phyloP scores from a whole-genome alignment of 73 alveolate genomes.

The Urostyla sp. region DNA sequence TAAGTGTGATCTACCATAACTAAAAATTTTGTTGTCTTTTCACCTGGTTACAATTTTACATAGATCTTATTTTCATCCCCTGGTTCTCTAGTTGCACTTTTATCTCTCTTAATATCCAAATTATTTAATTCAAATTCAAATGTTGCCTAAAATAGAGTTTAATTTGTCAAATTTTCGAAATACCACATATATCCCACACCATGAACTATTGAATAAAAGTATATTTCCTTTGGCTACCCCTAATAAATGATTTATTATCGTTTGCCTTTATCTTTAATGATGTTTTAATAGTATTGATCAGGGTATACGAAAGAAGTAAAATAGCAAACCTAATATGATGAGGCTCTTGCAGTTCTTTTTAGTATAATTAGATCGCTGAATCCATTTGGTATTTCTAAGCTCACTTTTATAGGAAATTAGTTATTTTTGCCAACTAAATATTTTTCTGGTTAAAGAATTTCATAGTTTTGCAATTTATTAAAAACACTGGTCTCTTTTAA shows the following conservation, averaged over 20 bases:
- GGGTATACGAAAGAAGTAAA: constrained; percentile 49
- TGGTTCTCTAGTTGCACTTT: neutral
- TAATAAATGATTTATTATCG: constrained; percentile 45
- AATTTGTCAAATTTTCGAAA: constrained; percentile 40
- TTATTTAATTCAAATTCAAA: constrained; percentile 52
- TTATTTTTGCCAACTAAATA: constrained; percentile 6
- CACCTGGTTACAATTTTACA: constrained; percentile 58
- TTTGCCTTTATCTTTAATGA: constrained; percentile 52
- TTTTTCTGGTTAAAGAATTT: constrained; percentile 50
- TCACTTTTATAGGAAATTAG: constrained; percentile 8
- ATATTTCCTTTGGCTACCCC: constrained; percentile 57
- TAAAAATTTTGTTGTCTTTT: constrained; percentile 10
- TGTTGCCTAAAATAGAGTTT: constrained; percentile 42
- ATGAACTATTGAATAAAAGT: constrained; percentile 53
- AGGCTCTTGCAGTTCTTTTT: constrained; percentile 50
- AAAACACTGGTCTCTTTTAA: constrained; percentile 42
- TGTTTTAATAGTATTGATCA: constrained; percentile 26
- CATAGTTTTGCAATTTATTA: constrained; percentile 54
- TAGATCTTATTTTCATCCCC: neutral
- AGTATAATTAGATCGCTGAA: constrained; percentile 18
- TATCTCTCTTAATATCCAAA: constrained; percentile 15
- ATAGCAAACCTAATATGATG: constrained; percentile 44
- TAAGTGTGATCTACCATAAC: constrained; percentile 54
- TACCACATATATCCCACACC: constrained; percentile 64
- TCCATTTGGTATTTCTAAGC: constrained; percentile 35